Base-by-base conservation (phyloP, 2,329 filamentous ascomycete species). In the Fusarium acutatum region DNA sequence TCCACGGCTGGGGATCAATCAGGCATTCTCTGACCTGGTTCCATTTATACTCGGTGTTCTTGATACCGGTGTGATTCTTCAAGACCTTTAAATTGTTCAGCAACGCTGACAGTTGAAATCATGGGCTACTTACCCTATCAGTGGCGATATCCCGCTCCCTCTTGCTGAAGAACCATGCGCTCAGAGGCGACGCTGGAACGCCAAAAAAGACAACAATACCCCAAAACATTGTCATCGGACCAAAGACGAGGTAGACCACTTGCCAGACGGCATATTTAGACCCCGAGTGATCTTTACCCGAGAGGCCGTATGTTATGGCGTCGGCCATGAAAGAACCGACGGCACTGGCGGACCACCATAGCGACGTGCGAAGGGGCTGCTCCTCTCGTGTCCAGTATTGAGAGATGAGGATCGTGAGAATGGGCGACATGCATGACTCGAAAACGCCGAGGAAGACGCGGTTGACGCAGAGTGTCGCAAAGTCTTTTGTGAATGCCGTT, bases 131-230 rank as follows among this genome's bases (percentile, higher is more conserved):
- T 17, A 50, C 47, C 17, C 47, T 24, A 17, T 53, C 34, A 5
- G 50, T 53, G 0, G 34, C 50, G 0, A 53, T 38, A 1, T 38
- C 11, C 0, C 14, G 24, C 18, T 28, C 50, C 18, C 20, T 38
- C 10, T 28, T n/a, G 2, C 15, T 53, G 12, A 53, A 38, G 50
- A 53, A 53, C 50, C 50, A 53, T 1, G 50, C 50, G 2, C 0
- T 28, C 3, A 37, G 7, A 38, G 50, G 50, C 14, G 50, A 38
- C 5, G 50, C 7, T 0, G 50, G 34, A 0, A 53, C 50, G 7
- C 24, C 34, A 7, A 28, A 17, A 18, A 38, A 53, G 20, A 53
- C 20, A 2, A 28, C 7, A 10, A 53, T 5, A 2, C 50, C 50
- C 50, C 50, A 53, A 6, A 53, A 53, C 34, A 53, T 53, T 4